Base-by-base conservation (phyloP, 202 grass and related monocot species). In the Musa balbisiana region DNA sequence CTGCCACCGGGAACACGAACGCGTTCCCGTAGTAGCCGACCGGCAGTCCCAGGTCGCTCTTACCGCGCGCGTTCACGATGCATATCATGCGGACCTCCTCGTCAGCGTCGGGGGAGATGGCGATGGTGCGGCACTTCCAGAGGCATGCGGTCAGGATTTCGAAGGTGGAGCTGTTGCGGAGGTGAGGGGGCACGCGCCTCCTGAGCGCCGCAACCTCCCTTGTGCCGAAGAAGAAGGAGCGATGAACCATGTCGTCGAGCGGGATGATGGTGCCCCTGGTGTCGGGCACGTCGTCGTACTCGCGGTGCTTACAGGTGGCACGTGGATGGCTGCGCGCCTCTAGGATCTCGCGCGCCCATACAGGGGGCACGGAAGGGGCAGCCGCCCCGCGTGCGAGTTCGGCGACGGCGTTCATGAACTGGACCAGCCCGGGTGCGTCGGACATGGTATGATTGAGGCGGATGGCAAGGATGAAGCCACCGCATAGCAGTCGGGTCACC, bases 61-160 rank as follows among this genome's bases (percentile, higher is more conserved):
- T 74, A 62, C 90, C 90, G 23, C 90, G 88, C 11, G 88, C 86
- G 85, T 81, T 97, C 17, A 89, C 93, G 51, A 93, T 86, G 82
- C 86, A 93, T 82, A 97, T 92, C 27, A 97, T 91, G 20, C 93
- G 84, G 84, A 97, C 90, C 76, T 81, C 90, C 86, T 97, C 87
- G 67, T 93, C 88, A 4, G 80, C 84, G 72, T 86, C 88, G 0
- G 88, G 80, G 3, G 77, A 81, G 16, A 93, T 84, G 2, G 90
- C 88, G 12, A 55, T 58, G 1, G 90, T 97, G 71, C 90, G 93
- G 77, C 90, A 92, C 74, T 73, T 80, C 90, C 90, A 97, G 0
- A 92, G 82, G 51, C 88, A 87, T 0, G 87, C 87, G 0, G 86
- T 87, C 53, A 97, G 84, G 59, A 97, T 59, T 72, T 97, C 90